phyloP scores from a whole-genome alignment of 768 basidiomycete species.

The Psilocybe sp. region DNA sequence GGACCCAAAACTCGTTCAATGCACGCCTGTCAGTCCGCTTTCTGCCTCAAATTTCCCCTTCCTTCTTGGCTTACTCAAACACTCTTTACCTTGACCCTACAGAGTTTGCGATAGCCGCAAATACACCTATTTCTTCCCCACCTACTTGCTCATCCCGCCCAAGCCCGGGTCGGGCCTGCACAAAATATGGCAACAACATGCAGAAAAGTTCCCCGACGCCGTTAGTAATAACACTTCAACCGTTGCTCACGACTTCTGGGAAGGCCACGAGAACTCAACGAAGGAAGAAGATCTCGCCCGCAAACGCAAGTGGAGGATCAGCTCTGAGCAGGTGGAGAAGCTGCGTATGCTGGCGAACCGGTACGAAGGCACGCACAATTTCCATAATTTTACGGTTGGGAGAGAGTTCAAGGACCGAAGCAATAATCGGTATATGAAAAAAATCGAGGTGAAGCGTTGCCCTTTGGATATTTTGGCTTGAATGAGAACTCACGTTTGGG shows the following conservation, averaged over 20 bases:
- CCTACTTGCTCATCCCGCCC: conserved; percentile 89
- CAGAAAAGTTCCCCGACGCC: conserved; percentile 20
- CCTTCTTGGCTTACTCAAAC: no score
- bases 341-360: conserved; percentile 56
- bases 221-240: conserved; percentile 12
- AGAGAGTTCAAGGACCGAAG: conserved; percentile 82
- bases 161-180: conserved; percentile 69
- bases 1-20: conserved; percentile 81
- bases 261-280: conserved; percentile 33
- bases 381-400: conserved; percentile 95
- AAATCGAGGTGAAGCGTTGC: conserved; percentile 58
- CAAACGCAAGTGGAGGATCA: conserved; percentile 72
- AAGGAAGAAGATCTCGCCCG: conserved; percentile 59
- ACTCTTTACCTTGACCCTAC: no score
- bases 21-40: conserved; percentile 56
- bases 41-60: not conserved
- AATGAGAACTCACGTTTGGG: not conserved
- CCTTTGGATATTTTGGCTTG: not conserved
- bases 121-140: conserved; percentile 96
- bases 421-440: conserved; percentile 85
- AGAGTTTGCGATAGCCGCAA: conserved; percentile 93
- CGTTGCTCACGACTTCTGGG: conserved; percentile 65
- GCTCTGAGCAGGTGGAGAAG: conserved; percentile 46
- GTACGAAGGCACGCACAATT: conserved; percentile 92
- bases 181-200: conserved; percentile 36